Evolutionary conservation across 805 yeast genomes (phyloP).

Genomic region (Lipomyces spencermartinsiae): DNA sequence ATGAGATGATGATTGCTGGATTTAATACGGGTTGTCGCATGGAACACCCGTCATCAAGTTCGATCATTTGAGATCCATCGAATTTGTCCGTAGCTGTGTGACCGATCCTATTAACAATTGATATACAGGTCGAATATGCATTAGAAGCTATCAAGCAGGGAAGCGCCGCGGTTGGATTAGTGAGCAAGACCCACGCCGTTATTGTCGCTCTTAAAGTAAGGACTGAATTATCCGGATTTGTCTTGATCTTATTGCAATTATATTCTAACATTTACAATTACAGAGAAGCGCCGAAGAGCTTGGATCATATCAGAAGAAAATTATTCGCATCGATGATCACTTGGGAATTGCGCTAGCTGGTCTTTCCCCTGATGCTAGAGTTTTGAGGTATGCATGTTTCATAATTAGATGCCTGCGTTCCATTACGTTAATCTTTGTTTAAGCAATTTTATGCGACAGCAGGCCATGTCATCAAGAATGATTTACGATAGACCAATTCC

Average conservation of each 20-base stretch:
- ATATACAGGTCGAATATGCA: constrained; percentile 70
- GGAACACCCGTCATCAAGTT: background rate
- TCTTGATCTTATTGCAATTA: background rate
- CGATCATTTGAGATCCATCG: background rate
- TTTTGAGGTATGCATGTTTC: constrained; percentile 51
- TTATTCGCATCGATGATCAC: constrained; percentile 90
- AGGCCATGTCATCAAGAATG: constrained; percentile 86
- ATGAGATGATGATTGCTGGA: constrained; percentile 6
- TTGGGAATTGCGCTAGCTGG: constrained; percentile 97
- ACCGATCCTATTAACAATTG: background rate
- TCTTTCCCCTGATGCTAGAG: constrained; percentile 97
- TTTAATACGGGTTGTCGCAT: background rate
- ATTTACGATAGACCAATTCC: constrained; percentile 85
- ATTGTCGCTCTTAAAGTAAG: constrained; percentile 79
- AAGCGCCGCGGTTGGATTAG: constrained; percentile 93
- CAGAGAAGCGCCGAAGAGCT: constrained; percentile 93
- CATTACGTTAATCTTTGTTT: background rate
- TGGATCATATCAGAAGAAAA: constrained; percentile 94
- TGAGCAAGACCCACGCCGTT: constrained; percentile 85
- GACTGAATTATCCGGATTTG: background rate
- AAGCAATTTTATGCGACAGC: constrained; percentile 85
- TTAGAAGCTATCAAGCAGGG: constrained; percentile 97
- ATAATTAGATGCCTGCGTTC: background rate
- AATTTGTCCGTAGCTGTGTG: background rate
- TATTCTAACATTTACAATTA: constrained; percentile 47